Percentiles rank a stretch among this genome's conserved stretches.
Evolutionary conservation across 164 flowering plant species (phyloP).

Genomic region (Liriodendron chinense): DNA sequence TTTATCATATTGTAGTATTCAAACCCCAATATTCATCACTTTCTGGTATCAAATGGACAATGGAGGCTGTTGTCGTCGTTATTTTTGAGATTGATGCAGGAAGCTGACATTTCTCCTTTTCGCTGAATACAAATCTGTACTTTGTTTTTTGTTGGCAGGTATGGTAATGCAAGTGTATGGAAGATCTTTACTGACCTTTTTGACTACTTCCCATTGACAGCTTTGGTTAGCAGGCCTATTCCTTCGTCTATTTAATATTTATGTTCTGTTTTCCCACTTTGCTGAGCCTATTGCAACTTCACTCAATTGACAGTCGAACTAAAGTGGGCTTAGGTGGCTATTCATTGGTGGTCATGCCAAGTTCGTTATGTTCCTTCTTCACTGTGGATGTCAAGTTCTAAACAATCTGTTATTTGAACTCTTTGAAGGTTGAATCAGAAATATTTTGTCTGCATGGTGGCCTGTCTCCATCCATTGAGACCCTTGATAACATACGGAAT

Average conservation of each 20-base stretch:
- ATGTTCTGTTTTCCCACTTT: background rate
- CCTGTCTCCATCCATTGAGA: conserved; percentile 91
- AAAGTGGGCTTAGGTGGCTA: background rate
- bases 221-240: conserved; percentile 62
- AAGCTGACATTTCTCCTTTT: background rate
- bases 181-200: conserved; percentile 91
- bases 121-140: background rate
- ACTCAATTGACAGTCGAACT: background rate
- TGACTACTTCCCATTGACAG: conserved; percentile 92
- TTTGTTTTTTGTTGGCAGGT: conserved; percentile 46
- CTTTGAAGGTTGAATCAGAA: conserved; percentile 85
- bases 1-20: too few species aligned
- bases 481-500: conserved; percentile 83
- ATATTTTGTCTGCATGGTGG: conserved; percentile 98
- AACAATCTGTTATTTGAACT: background rate
- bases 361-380: background rate
- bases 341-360: background rate
- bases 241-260: background rate
- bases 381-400: background rate
- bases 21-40: too few species aligned
- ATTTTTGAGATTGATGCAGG: too few species aligned
- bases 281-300: too few species aligned
- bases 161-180: conserved; percentile 96
- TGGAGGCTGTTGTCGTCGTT: too few species aligned
- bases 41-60: too few species aligned